phyloP scores from a whole-genome alignment of 2,329 filamentous ascomycete genomes.

The Colletotrichum abscissum region DNA sequence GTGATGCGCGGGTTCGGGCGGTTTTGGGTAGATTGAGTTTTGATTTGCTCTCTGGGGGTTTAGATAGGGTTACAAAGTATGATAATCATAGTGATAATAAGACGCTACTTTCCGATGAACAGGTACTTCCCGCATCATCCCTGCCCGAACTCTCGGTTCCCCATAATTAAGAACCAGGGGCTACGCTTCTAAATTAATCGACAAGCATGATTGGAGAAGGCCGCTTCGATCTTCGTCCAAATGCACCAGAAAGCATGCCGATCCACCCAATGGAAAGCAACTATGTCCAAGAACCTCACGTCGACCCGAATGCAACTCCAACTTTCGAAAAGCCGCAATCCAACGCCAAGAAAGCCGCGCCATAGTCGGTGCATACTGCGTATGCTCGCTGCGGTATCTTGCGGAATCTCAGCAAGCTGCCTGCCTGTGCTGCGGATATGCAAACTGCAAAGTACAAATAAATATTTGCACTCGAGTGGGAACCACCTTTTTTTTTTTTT shows the following conservation, averaged over 20 bases:
- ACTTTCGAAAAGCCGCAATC: slow-evolving; percentile 1
- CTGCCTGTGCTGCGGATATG: not conserved
- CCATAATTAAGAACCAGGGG: slow-evolving; percentile 6
- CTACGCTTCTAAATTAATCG: slow-evolving; percentile 28
- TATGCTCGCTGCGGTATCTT: not conserved
- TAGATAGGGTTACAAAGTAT: slow-evolving; percentile 6
- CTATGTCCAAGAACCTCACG: not conserved
- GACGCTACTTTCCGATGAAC: not conserved
- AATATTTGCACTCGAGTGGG: not conserved
- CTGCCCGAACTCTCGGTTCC: not conserved
- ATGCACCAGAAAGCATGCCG: not conserved
- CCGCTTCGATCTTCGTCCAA: not conserved
- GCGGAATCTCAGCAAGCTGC: not conserved
- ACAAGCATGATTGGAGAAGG: slow-evolving; percentile 1
- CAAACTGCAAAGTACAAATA: slow-evolving; percentile 1
- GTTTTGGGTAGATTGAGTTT: slow-evolving; percentile 18
- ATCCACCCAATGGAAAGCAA: not conserved
- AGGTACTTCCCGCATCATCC: not conserved
- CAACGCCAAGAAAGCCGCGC: not conserved
- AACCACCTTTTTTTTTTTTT: not conserved
- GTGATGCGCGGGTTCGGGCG: not conserved
- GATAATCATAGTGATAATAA: not conserved
- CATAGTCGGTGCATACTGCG: not conserved
- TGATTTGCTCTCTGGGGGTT: not conserved
- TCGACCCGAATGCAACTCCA: not conserved